phyloP scores from a whole-genome alignment of 352 stramenopile genomes.

The Pythium plurisporium region DNA sequence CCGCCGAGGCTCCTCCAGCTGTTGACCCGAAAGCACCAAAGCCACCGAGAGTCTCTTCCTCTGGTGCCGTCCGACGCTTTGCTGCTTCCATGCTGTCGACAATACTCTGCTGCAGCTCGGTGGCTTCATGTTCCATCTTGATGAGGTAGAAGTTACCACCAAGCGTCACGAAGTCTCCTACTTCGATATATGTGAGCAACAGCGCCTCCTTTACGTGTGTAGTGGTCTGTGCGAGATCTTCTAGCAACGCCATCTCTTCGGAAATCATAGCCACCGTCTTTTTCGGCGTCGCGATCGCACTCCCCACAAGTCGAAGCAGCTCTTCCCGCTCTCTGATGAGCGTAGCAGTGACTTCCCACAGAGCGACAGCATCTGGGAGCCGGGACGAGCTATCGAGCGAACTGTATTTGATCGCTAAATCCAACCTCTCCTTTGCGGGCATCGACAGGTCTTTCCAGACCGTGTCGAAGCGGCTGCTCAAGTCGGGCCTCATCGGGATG shows the following conservation, averaged over 20 bases:
- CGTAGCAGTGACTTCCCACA: slow-evolving; percentile 51
- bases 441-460: slow-evolving; percentile 68
- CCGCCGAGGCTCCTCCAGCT: background rate
- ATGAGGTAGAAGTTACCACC: slow-evolving; percentile 63
- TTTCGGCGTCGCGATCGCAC: slow-evolving; percentile 18
- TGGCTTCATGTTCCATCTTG: slow-evolving; percentile 58
- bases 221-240: slow-evolving; percentile 36
- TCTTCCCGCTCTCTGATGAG: slow-evolving; percentile 63
- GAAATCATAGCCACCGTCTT: slow-evolving; percentile 30
- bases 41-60: slow-evolving; percentile 5
- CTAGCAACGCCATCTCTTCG: slow-evolving; percentile 41
- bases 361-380: slow-evolving; percentile 49
- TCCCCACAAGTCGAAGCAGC: slow-evolving; percentile 35
- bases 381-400: slow-evolving; percentile 46
- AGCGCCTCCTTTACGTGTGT: slow-evolving; percentile 46
- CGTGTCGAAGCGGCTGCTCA: slow-evolving; percentile 60
- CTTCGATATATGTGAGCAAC: slow-evolving; percentile 61
- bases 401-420: slow-evolving; percentile 77
- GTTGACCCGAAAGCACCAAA: background rate
- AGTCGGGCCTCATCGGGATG: slow-evolving; percentile 50
- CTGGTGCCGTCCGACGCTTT: slow-evolving; percentile 14
- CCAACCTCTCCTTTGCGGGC: slow-evolving; percentile 51
- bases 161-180: slow-evolving; percentile 68
- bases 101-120: slow-evolving; percentile 33
- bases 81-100: slow-evolving; percentile 31